Percentiles rank a stretch among this genome's conserved stretches.
Evolutionary conservation across 176 grass and related monocot species (phyloP).

Genomic region (Hordeum marinum): DNA sequence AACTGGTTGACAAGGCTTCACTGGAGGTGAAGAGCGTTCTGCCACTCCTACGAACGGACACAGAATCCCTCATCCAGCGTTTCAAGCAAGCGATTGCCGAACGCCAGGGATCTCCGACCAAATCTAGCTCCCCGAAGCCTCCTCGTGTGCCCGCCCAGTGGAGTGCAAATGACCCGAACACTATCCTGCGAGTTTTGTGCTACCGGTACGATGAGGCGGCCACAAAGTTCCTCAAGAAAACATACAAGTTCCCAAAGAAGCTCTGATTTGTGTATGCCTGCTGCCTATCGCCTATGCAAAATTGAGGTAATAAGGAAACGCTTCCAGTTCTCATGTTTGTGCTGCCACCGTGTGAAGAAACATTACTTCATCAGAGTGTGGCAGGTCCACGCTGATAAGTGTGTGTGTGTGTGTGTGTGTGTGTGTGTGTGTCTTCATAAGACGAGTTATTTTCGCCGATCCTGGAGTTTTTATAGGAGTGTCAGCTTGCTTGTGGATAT

Average conservation of each 20-base stretch:
- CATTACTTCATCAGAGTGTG: not conserved
- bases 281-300: not conserved
- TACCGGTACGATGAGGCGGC: conserved; percentile 72
- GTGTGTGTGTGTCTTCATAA: not conserved
- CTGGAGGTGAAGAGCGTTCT: conserved; percentile 65
- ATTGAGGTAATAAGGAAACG: not conserved
- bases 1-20: conserved; percentile 73
- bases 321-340: not conserved
- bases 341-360: not conserved
- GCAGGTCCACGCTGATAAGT: not conserved
- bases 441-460: not conserved
- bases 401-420: not conserved
- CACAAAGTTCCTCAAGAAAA: conserved; percentile 80
- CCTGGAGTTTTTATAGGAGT: not conserved
- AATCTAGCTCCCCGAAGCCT: conserved; percentile 48
- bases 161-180: conserved; percentile 75
- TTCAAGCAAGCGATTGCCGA: conserved; percentile 50
- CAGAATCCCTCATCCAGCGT: conserved; percentile 51
- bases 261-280: conserved; percentile 30
- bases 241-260: conserved; percentile 83
- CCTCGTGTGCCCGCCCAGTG: conserved; percentile 59
- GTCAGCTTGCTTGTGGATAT: not conserved
- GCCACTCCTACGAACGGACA: conserved; percentile 56
- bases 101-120: conserved; percentile 24
- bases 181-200: conserved; percentile 78